These are phyloP conservation scores for Myrica gale DNA, from an alignment of 306 rosid genomes.

Conservation along the genomic window DNA sequence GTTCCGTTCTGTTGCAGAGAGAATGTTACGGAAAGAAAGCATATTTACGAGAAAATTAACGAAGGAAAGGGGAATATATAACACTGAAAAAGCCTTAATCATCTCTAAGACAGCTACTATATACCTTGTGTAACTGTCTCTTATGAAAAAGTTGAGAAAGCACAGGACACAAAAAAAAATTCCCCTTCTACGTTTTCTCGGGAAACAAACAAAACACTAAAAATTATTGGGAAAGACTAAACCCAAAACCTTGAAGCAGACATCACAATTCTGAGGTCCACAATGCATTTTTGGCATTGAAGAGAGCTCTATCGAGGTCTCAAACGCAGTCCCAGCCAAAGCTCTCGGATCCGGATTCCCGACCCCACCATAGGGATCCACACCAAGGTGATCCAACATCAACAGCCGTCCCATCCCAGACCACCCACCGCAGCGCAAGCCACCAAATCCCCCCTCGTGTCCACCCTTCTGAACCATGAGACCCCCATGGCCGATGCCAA, in stretches of 20 bases:
- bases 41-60: too few relatives aligned
- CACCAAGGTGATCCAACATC: conserved; percentile 14
- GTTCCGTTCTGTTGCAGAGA: not conserved
- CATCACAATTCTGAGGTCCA: conserved; percentile 35
- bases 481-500: conserved; percentile 21
- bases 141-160: not conserved
- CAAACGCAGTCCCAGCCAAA: conserved; percentile 34
- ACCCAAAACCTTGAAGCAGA: conserved; percentile 56
- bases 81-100: not conserved
- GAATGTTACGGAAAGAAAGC: not conserved
- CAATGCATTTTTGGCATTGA: conserved; percentile 62
- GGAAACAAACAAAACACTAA: conserved; percentile 1
- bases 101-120: not conserved
- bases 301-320: conserved; percentile 83
- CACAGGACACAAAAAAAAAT: not conserved
- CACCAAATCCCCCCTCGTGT: conserved; percentile 14
- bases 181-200: conserved; percentile 12
- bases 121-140: not conserved
- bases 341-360: conserved; percentile 22
- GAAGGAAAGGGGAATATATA: not conserved
- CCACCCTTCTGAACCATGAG: conserved; percentile 24
- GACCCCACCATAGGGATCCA: conserved; percentile 34
- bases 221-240: not conserved
- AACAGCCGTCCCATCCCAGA: conserved; percentile 26
- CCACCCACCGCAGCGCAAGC: conserved; percentile 11